Base-by-base conservation (phyloP, 164 flowering plant genomes). In the Aristolochia fimbriata region DNA sequence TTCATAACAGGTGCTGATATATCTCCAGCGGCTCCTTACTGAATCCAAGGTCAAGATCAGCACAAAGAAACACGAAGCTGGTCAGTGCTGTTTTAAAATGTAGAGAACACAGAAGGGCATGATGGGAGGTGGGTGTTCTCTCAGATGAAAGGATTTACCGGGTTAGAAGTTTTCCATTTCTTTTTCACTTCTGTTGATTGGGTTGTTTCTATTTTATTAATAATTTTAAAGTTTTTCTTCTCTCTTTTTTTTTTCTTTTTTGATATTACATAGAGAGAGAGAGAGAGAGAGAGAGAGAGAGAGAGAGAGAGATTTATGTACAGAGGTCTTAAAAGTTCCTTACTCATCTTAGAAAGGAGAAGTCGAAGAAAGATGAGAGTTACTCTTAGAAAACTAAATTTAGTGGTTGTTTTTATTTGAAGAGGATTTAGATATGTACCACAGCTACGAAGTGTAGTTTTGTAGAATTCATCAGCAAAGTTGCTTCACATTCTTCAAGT, bases 1-100 rank as follows among this genome's bases (percentile, higher is more conserved):
- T 88, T 60, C 96, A 88, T 70, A 85, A 88, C 72, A 81, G 77
- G 65, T 62, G 87, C 69, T 85, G 79, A 81, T 19, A 52, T 59
- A 48, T 58, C 22, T 5, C 33, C 53, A 24, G 57, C 46, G 45
- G 21, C 58, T 53, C 31, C 10, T 27, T 19, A n/a, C 27, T 14
- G 43, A 3, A 37, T 37, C 43, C 43, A 10, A 3, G 49, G 54
- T 60, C 60, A 47, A 50, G 57, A 63, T 47, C 47, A 15, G 24
- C 24, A 65, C 43, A 50, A 55, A 37, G 59, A 25, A 62, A 45
- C 45, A 47, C 17, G 19, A 30, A 45, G 49, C 15, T 27, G 55
- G 47, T 47, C 27, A 55, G 47, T 31, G 49, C 56, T 37, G 55
- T 48, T 62, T 33, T 56, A 55, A 27, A 27, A 58, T 47, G 53